Evolutionary conservation across 176 grass and related monocot species (phyloP).

Genomic region (Oryza glaberrima): DNA sequence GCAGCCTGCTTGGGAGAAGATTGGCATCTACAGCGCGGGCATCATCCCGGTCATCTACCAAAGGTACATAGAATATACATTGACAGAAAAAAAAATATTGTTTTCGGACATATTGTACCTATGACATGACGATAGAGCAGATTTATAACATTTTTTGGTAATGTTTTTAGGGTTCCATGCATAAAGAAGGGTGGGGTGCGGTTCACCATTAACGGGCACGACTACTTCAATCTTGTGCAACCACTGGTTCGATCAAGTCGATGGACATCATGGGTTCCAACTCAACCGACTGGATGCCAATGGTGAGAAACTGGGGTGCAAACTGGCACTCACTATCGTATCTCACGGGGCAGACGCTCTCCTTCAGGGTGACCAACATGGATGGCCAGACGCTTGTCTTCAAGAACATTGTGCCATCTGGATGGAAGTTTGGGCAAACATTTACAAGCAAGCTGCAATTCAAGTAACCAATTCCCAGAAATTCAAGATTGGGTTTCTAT

Average conservation of each 20-base stretch:
- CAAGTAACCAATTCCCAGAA: neutral
- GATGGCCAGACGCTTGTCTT: conserved; percentile 36
- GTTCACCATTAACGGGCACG: conserved; percentile 46
- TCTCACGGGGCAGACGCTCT: conserved; percentile 17
- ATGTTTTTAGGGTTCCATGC: conserved; percentile 41
- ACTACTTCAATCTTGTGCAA: conserved; percentile 47
- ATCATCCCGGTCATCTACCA: conserved; percentile 60
- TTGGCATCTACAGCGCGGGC: conserved; percentile 51
- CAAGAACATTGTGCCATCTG: conserved; percentile 21
- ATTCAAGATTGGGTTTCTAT: too few species aligned
- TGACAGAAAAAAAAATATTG: neutral
- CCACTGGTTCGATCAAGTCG: conserved; percentile 40
- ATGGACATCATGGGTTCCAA: conserved; percentile 39
- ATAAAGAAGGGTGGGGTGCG: conserved; percentile 32
- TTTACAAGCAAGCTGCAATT: conserved; percentile 50
- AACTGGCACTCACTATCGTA: conserved; percentile 45
- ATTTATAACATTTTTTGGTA: too few species aligned
- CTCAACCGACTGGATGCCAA: conserved; percentile 8
- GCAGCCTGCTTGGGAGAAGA: conserved; percentile 59
- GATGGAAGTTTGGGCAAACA: conserved; percentile 47
- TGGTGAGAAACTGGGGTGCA: conserved; percentile 49
- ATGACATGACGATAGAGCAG: too few species aligned
- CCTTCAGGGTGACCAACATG: conserved; percentile 39
- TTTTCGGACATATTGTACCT: neutral
- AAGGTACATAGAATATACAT: conserved; percentile 11